Evolutionary conservation across 805 yeast genomes (phyloP).

Genomic region (Candida insectorum): DNA sequence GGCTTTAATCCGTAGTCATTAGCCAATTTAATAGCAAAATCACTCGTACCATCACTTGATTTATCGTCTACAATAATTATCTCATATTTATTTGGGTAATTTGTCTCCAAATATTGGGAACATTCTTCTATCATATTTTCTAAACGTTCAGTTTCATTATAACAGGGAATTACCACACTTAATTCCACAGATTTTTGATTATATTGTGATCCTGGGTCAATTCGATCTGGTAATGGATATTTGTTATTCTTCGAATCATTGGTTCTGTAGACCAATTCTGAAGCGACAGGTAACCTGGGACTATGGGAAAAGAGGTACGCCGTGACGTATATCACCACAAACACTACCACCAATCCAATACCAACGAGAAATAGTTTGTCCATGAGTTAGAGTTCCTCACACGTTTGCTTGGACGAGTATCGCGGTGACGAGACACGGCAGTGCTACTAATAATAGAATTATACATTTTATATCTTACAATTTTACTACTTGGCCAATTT

Average conservation of each 20-base stretch:
- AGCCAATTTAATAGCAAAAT: constrained; percentile 66
- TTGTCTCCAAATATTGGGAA: constrained; percentile 45
- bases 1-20: constrained; percentile 46
- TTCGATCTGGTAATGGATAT: constrained; percentile 32
- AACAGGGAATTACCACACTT: constrained; percentile 90
- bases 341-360: neutral
- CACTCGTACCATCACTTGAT: constrained; percentile 74
- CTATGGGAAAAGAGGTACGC: constrained; percentile 55
- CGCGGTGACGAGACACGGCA: neutral
- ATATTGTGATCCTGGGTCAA: constrained; percentile 17
- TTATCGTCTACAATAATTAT: constrained; percentile 91
- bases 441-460: too few species aligned
- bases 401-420: too few species aligned
- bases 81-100: constrained; percentile 52
- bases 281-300: constrained; percentile 53
- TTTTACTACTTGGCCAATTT: constrained; percentile 26
- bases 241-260: constrained; percentile 28
- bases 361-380: neutral
- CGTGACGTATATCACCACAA: constrained; percentile 29
- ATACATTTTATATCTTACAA: too few species aligned
- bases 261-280: constrained; percentile 55
- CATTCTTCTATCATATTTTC: constrained; percentile 70
- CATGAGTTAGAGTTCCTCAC: neutral
- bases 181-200: constrained; percentile 45
- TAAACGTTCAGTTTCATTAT: constrained; percentile 76